A percentile compares a stretch with the other conserved stretches of the same genome.
Evolutionary conservation across 2,329 filamentous ascomycete species (phyloP).

Genomic region (Clonostachys rhizophaga): DNA sequence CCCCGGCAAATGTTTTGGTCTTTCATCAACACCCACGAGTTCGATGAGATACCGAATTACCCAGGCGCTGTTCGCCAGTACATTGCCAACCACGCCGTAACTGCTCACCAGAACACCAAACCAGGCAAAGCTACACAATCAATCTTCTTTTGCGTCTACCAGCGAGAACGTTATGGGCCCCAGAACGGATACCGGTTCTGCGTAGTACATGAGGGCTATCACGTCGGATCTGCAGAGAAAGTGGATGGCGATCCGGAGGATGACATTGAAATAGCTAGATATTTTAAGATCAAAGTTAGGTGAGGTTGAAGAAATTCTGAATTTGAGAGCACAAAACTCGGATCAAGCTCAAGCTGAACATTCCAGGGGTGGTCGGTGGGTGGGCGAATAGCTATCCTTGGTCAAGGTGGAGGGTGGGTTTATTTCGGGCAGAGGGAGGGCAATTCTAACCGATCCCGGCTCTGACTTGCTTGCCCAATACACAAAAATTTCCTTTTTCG

Average conservation of each 20-base stretch:
- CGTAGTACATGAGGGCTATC: not conserved
- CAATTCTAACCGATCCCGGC: too few relatives aligned
- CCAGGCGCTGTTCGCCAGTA: not conserved
- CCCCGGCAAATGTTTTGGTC: too few relatives aligned
- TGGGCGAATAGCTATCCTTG: too few relatives aligned
- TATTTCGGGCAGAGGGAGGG: too few relatives aligned
- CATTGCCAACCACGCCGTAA: not conserved
- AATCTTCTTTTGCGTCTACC: not conserved
- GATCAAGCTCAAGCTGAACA: too few relatives aligned
- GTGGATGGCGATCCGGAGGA: not conserved
- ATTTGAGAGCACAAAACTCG: too few relatives aligned
- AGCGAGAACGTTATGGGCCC: not conserved
- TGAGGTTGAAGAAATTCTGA: too few relatives aligned
- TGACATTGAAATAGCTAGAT: not conserved
- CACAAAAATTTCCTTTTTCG: too few relatives aligned
- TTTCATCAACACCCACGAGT: not conserved
- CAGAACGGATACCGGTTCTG: not conserved
- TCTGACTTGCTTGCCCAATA: too few relatives aligned
- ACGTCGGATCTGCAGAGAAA: not conserved
- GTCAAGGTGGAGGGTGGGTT: too few relatives aligned
- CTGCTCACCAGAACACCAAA: not conserved
- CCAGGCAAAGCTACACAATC: not conserved
- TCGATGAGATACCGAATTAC: not conserved
- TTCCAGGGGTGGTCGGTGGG: too few relatives aligned
- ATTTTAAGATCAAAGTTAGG: too few relatives aligned